Conservation (phyloP, 768 basidiomycete genomes). For the Cubamyces sp. region DNA sequence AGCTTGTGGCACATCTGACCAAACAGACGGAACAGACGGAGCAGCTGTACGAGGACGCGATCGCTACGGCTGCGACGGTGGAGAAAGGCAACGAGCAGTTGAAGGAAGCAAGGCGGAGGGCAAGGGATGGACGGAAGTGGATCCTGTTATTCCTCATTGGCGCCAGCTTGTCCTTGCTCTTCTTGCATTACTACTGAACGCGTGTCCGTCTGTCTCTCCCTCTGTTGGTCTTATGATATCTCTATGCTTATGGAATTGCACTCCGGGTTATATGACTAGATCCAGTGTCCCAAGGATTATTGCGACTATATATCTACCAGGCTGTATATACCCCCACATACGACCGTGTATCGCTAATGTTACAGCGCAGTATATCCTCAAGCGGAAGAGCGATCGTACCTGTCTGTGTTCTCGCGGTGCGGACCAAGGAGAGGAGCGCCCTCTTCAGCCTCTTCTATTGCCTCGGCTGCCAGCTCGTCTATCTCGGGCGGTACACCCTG, state of each 20-base stretch:
- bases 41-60: conserved; percentile 92
- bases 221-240: neutral
- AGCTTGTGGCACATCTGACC: conserved; percentile 85
- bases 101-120: conserved; percentile 84
- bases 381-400: conserved; percentile 22
- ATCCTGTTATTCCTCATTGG: conserved; percentile 91
- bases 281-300: conserved; percentile 13
- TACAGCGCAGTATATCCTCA: conserved; percentile 14
- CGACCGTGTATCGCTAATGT: conserved; percentile 20
- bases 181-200: conserved; percentile 85
- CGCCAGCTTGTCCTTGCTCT: conserved; percentile 87
- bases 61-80: conserved; percentile 82
- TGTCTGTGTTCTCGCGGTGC: conserved; percentile 13
- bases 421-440: conserved; percentile 56
- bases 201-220: neutral
- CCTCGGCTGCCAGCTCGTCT: conserved; percentile 61
- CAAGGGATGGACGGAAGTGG: conserved; percentile 86
- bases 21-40: conserved; percentile 92
- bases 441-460: conserved; percentile 63
- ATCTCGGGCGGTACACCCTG: conserved; percentile 51
- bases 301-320: conserved; percentile 12
- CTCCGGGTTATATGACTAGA: conserved; percentile 4
- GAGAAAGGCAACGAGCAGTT: conserved; percentile 91
- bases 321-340: conserved; percentile 17
- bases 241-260: conserved; percentile 4